These are phyloP conservation scores for Lenzites betulinus DNA, from an alignment of 768 basidiomycete genomes.

Conservation along the genomic window DNA sequence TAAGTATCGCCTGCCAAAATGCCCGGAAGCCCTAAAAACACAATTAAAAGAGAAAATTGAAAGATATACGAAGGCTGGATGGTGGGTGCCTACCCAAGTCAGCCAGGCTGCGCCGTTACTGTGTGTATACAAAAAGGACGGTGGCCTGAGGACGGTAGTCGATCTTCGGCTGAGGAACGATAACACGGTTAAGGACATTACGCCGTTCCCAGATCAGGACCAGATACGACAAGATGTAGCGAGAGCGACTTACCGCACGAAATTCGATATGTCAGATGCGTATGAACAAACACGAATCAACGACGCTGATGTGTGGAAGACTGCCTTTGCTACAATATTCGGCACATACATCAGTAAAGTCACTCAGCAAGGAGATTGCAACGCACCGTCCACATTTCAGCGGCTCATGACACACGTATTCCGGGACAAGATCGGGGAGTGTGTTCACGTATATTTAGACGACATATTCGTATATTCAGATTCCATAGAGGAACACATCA, in stretches of 20 bases:
- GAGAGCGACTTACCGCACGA: constrained; percentile 36
- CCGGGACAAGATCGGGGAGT: constrained; percentile 37
- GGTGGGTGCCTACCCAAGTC: constrained; percentile 33
- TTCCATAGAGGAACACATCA: constrained; percentile 40
- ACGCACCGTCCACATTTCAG: not conserved
- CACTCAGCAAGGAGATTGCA: not conserved
- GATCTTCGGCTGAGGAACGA: constrained; percentile 40
- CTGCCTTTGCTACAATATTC: constrained; percentile 7
- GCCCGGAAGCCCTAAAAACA: constrained; percentile 22
- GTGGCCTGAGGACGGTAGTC: constrained; percentile 35
- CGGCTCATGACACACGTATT: constrained; percentile 48
- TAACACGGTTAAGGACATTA: no score
- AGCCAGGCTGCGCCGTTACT: constrained; percentile 36
- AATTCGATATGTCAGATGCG: constrained; percentile 41
- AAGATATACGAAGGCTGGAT: constrained; percentile 11
- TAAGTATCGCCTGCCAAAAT: constrained; percentile 33
- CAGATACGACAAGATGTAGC: no score
- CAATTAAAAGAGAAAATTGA: not conserved
- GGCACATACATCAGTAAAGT: constrained; percentile 15
- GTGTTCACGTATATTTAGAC: constrained; percentile 40
- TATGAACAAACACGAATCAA: constrained; percentile 44
- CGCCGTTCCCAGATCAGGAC: no score
- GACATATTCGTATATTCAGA: constrained; percentile 32
- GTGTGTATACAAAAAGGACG: constrained; percentile 36
- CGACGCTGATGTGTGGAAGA: constrained; percentile 32